phyloP scores from a whole-genome alignment of 1,284 basidiomycete species.

The Pterulicium gracile region DNA sequence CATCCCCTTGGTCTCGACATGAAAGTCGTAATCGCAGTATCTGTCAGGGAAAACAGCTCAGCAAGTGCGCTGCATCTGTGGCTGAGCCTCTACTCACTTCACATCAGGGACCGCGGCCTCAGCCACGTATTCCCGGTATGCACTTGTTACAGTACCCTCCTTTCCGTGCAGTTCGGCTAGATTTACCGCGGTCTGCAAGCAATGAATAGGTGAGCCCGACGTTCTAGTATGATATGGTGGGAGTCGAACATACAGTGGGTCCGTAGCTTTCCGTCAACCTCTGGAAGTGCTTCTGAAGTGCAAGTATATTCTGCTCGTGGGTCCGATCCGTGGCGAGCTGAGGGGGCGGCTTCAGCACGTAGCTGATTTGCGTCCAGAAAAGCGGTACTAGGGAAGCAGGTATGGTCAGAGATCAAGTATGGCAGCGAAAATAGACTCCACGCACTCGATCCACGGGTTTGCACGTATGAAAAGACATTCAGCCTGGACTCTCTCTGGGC shows the following conservation, averaged over 20 bases:
- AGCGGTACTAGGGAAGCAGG: constrained; percentile 86
- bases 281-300: constrained; percentile 69
- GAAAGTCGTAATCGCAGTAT: constrained; percentile 82
- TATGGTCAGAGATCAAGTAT: too few species aligned
- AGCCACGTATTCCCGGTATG: constrained; percentile 63
- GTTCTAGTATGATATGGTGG: constrained; percentile 3
- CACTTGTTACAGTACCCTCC: constrained; percentile 72
- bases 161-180: constrained; percentile 87
- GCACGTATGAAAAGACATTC: constrained; percentile 82
- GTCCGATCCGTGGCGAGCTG: constrained; percentile 66
- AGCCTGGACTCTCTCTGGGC: constrained; percentile 52
- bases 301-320: constrained; percentile 59
- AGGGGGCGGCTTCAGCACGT: constrained; percentile 83
- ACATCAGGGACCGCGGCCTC: constrained; percentile 53
- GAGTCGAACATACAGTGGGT: constrained; percentile 43
- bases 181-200: constrained; percentile 66
- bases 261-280: constrained; percentile 66
- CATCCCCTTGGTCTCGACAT: constrained; percentile 85
- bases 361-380: constrained; percentile 81
- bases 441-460: constrained; percentile 82
- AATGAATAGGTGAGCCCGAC: constrained; percentile 7
- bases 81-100: too few species aligned
- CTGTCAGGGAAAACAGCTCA: constrained; percentile 17
- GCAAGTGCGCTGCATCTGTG: too few species aligned
- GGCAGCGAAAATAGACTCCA: constrained; percentile 11